Evolutionary conservation across 345 rosid species (phyloP).

Genomic region (Dipteronia sinensis): DNA sequence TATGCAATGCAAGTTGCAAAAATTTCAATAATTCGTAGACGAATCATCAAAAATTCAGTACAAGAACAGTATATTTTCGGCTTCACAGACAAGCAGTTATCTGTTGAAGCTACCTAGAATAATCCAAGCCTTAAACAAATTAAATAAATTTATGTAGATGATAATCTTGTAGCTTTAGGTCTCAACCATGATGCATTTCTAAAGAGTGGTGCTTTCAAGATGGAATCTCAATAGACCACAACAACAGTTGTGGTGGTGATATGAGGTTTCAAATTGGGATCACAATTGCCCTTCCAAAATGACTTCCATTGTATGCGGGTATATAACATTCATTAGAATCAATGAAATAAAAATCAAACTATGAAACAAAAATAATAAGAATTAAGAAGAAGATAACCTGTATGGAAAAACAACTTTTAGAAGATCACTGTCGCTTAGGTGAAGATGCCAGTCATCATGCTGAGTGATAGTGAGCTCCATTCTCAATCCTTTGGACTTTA

Average conservation of each 20-base stretch:
- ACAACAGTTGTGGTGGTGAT: constrained; percentile 62
- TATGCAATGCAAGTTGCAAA: constrained; percentile 7
- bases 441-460: constrained; percentile 67
- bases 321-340: not conserved
- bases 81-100: too few relatives aligned
- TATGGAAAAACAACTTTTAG: constrained; percentile 50
- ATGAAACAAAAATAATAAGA: not conserved
- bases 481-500: constrained; percentile 15
- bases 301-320: constrained; percentile 50
- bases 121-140: constrained; percentile 72
- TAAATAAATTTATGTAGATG: constrained; percentile 91
- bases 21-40: not conserved
- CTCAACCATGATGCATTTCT: constrained; percentile 84
- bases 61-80: too few relatives aligned
- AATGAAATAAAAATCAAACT: not conserved
- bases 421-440: constrained; percentile 56
- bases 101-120: constrained; percentile 16
- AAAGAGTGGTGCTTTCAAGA: constrained; percentile 54
- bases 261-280: constrained; percentile 95
- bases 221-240: constrained; percentile 48
- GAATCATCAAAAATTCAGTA: too few relatives aligned
- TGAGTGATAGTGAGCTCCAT: constrained; percentile 52
- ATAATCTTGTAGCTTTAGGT: constrained; percentile 91
- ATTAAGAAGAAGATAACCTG: constrained; percentile 30
- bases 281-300: constrained; percentile 83